A percentile compares a stretch with the other conserved stretches of the same genome.
phyloP scores from a whole-genome alignment of 176 grass and related monocot genomes.

The Aegilops speltoides region DNA sequence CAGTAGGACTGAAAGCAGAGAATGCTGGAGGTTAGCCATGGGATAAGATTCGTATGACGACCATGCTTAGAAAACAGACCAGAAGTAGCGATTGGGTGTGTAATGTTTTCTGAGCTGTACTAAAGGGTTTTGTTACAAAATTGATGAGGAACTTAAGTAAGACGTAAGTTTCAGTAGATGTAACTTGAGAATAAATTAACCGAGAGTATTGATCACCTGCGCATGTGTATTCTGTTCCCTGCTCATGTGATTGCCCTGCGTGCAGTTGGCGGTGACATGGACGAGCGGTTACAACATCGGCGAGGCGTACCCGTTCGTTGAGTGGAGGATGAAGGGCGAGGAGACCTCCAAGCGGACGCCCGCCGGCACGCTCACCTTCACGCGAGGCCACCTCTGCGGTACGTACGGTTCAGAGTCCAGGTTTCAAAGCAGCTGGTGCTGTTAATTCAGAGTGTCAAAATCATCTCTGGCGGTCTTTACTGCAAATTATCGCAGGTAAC shows the following conservation, averaged over 20 bases:
- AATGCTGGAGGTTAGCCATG: too few species aligned
- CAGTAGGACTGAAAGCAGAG: too few species aligned
- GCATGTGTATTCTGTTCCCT: not conserved
- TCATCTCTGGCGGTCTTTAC: not conserved
- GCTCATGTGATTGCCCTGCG: not conserved
- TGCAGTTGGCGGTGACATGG: constrained; percentile 79
- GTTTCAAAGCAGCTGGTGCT: too few species aligned
- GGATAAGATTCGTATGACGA: too few species aligned
- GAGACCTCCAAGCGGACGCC: constrained; percentile 44
- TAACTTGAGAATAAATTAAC: too few species aligned
- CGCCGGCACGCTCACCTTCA: constrained; percentile 73
- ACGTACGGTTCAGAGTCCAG: constrained; percentile 15
- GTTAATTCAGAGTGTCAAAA: not conserved
- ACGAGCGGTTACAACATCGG: constrained; percentile 71
- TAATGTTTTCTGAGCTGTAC: too few species aligned
- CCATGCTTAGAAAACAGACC: too few species aligned
- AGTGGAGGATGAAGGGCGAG: constrained; percentile 60
- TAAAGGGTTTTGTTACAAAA: too few species aligned
- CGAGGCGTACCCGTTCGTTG: constrained; percentile 76
- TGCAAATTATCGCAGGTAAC: constrained; percentile 26
- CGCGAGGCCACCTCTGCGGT: constrained; percentile 57
- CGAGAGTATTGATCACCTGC: not conserved
- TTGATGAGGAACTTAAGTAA: too few species aligned
- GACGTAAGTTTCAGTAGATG: too few species aligned
- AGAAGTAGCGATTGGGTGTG: too few species aligned